Conservation (phyloP, 2,329 filamentous ascomycete species). For the Bipolaris sorokiniana region DNA sequence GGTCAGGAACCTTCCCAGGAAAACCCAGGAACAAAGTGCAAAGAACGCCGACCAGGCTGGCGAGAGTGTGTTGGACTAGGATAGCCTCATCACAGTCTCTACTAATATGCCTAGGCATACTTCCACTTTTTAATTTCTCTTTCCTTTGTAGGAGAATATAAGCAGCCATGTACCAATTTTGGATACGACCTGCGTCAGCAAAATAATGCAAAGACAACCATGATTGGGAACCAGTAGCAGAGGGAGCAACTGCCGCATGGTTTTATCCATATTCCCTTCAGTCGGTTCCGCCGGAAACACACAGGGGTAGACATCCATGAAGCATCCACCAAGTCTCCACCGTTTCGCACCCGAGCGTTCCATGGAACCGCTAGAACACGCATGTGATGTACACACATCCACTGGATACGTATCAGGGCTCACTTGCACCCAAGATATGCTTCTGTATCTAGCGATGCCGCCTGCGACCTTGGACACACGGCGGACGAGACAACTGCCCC, state of each 20-base stretch:
- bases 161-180: not conserved
- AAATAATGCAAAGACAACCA: not conserved
- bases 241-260: not conserved
- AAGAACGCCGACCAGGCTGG: not conserved
- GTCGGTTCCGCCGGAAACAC: constrained; percentile 6
- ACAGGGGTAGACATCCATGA: not conserved
- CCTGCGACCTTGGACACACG: constrained; percentile 14
- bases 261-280: not conserved
- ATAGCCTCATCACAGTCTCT: not conserved
- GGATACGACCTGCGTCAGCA: not conserved
- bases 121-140: not conserved
- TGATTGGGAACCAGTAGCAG: not conserved
- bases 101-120: not conserved
- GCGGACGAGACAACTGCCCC: constrained; percentile 15
- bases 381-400: not conserved
- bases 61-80: constrained; percentile 12
- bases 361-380: constrained; percentile 3
- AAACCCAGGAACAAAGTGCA: constrained; percentile 4
- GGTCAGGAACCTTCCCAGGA: constrained; percentile 46
- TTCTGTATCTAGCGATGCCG: constrained; percentile 16
- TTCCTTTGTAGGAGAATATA: not conserved
- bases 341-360: constrained; percentile 2
- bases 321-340: constrained; percentile 3
- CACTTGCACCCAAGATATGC: not conserved
- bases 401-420: not conserved